Base-by-base conservation (phyloP, 305 asterid species). In the Plantago coronopus region DNA sequence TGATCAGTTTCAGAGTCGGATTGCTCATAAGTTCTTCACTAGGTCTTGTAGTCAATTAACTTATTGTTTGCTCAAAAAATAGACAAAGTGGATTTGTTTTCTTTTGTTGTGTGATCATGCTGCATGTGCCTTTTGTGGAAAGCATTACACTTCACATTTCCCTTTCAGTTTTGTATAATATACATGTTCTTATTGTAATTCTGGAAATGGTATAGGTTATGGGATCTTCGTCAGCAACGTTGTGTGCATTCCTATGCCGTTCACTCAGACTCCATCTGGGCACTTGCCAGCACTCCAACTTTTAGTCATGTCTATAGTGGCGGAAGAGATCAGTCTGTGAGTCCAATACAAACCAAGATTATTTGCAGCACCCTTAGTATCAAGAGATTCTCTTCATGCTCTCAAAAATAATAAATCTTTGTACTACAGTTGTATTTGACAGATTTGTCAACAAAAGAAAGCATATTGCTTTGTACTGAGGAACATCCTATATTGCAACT, bases 261-360 rank as follows among this genome's bases (percentile, higher is more conserved):
- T 73, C 98, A 91, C 75, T 83, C 91, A 57, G 98, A 91, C 75
- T 91, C 98, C 78, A 95, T 91, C 45, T 91, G 98, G 98, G 90
- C 98, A 43, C 95, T 91, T 71, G 95, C 98, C 17, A 90, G 94
- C 80, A 84, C 97, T 54, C 88, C 96, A 55, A 72, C 95, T 45
- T 91, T 89, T 76, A 83, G 89, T 79, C 96, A 91, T 72, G 98
- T 91, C 57, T 91, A 91, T 75, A 91, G 98, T 71, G 97, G 98
- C 67, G 98, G 98, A 74, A 84, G 91, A 69, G 98, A 91, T 80
- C 91, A 67, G 73, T 91, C 98, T 38, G 98, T 91, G 79, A 84
- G 97, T 81, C 73, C 67, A 57, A 2, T 1, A 38, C 43, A 1
- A 38, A 38, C 3, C 43, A 27, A 27, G 4, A 27, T 27, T 27